Evolutionary conservation across 352 stramenopile species (phyloP), one percentile per base, ranked within the genome.

Genomic region (Pythium brachiatum): DNA sequence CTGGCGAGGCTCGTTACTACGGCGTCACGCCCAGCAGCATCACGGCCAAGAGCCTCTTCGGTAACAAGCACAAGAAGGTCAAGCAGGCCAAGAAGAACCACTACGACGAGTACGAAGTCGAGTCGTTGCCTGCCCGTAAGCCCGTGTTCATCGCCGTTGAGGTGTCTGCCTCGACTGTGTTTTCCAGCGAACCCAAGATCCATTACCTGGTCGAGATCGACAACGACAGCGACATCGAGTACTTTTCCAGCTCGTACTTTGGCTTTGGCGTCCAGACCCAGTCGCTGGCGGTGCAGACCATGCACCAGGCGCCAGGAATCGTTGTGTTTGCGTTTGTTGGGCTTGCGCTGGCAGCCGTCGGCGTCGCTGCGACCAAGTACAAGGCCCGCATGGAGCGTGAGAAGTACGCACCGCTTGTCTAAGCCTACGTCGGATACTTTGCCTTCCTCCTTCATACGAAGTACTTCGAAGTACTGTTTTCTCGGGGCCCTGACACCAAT

Each of bases 1-100:
- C 74, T 66, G 73, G 73, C 0, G 70, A 63, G 2, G 54, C 81
- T 29, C 62, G 60, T 20, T 85, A 82, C 48, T 68, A 77, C 20
- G 66, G 66, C 15, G 56, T 44, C 16, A 66, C 57, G 16, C 76
- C 76, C 0, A 71, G 69, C 44, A 60, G 61, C 16, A 74, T 82
- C 32, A 44, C 20, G 11, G 26, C 20, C 20, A 27, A 25, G 46
- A 7, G 23, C 16, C 23, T 53, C 41, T 44, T 21, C 26, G 25
- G 23, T 7, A n/a, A n/a, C n/a, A 36, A 31, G 27, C 51, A 58
- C 31, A 44, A 57, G 32, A 48, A 31, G 52, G 29, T 51, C 5
- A 59, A 58, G 48, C 13, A 51, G 11, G 31, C 51, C 23, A 59
- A 58, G n/a, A 25, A 59, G 25, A 59, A 66, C 51, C 12, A 66